Percentiles rank a stretch among this genome's conserved stretches.
Conservation (phyloP, 441 rosid genomes). For the Omphalea diandra region DNA sequence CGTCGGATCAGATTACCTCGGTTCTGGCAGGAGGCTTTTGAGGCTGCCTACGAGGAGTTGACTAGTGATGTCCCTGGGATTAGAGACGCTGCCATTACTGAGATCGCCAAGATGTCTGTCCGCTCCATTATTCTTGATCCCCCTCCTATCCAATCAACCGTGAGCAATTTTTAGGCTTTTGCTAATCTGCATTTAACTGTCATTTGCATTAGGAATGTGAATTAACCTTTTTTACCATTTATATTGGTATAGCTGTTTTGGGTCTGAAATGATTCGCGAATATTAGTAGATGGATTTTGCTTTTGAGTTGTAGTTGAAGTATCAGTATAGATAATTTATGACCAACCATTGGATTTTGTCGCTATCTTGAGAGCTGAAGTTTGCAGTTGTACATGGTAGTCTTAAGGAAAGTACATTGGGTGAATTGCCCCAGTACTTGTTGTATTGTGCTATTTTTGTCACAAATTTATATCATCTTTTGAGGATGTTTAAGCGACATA, state of each 20-base stretch:
- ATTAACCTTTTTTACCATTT: too few relatives aligned
- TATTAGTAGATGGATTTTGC: too few relatives aligned
- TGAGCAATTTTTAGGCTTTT: constrained; percentile 25
- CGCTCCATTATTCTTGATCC: constrained; percentile 56
- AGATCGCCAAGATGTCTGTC: constrained; percentile 91
- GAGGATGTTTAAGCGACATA: too few relatives aligned
- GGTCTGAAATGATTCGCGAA: too few relatives aligned
- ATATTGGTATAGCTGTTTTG: too few relatives aligned
- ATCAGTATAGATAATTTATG: too few relatives aligned
- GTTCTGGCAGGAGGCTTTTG: constrained; percentile 93
- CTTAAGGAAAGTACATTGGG: background rate
- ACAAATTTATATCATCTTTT: too few relatives aligned
- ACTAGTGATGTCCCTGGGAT: constrained; percentile 70
- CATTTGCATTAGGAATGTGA: too few relatives aligned
- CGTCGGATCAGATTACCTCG: constrained; percentile 75
- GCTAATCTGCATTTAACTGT: background rate
- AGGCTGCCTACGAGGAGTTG: constrained; percentile 90
- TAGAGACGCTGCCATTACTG: constrained; percentile 71
- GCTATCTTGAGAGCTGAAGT: background rate
- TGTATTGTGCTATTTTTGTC: background rate
- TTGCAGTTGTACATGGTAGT: background rate
- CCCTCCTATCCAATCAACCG: constrained; percentile 56
- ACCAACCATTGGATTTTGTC: too few relatives aligned
- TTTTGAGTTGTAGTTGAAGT: background rate
- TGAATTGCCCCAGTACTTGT: background rate